Evolutionary conservation across 2,329 filamentous ascomycete genomes (phyloP).

Genomic region (Lachnellula cervina): DNA sequence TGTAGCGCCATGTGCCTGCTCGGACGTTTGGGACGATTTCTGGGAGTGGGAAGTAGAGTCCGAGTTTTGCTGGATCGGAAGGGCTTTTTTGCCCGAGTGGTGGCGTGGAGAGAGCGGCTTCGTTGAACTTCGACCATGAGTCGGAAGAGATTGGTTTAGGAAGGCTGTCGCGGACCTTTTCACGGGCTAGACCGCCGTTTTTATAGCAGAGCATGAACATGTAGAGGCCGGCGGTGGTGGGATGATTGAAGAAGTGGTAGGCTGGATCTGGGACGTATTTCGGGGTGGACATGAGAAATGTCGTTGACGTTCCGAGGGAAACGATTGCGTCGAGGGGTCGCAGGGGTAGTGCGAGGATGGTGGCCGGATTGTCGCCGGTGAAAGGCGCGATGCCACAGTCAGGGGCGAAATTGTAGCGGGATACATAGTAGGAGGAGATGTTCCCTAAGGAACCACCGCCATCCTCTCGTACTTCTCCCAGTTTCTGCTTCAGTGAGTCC

Average conservation of each 20-base stretch:
- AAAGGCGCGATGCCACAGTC: slow-evolving; percentile 78
- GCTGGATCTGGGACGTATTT: slow-evolving; percentile 82
- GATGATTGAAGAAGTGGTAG: slow-evolving; percentile 98
- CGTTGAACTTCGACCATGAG: slow-evolving; percentile 78
- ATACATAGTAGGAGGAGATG: slow-evolving; percentile 73
- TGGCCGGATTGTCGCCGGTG: slow-evolving; percentile 94
- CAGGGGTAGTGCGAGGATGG: slow-evolving; percentile 85
- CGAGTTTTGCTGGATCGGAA: slow-evolving; percentile 67
- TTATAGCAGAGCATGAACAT: slow-evolving; percentile 99
- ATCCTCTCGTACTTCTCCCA: slow-evolving; percentile 75
- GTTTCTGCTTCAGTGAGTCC: slow-evolving; percentile 65
- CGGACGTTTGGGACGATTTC: slow-evolving; percentile 93
- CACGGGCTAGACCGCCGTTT: slow-evolving; percentile 89
- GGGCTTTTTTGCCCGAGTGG: slow-evolving; percentile 58
- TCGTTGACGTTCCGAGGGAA: slow-evolving; percentile 89
- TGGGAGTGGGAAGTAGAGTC: slow-evolving; percentile 90
- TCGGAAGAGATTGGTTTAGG: slow-evolving; percentile 49
- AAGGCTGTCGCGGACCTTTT: slow-evolving; percentile 79
- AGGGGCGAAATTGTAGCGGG: slow-evolving; percentile 69
- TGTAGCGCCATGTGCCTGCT: slow-evolving; percentile 83
- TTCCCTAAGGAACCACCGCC: slow-evolving; percentile 73
- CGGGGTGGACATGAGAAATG: slow-evolving; percentile 96
- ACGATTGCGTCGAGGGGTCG: slow-evolving; percentile 89
- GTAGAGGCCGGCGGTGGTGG: slow-evolving; percentile 82
- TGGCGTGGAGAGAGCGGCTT: slow-evolving; percentile 60